Evolutionary conservation across 495 filamentous ascomycete genomes (phyloP).

Genomic region (Daldinia bambusicola): DNA sequence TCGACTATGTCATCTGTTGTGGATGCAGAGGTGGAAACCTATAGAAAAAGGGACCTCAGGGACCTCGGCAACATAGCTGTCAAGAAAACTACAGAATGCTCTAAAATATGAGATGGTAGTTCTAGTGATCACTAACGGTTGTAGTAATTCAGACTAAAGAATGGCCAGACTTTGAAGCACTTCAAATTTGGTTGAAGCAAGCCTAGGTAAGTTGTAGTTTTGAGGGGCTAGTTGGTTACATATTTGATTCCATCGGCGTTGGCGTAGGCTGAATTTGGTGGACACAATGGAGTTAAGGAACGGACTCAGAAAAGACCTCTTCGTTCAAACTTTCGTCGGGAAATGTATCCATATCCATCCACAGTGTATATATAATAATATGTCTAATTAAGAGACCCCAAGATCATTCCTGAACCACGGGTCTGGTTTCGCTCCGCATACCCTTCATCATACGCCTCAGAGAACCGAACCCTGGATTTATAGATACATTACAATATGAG

Average conservation of each 20-base stretch:
- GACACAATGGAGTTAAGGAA: not conserved
- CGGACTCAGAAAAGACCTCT: not conserved
- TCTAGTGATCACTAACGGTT: conserved; percentile 2
- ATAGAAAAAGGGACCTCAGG: not conserved
- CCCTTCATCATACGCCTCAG: not conserved
- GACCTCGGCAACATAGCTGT: conserved; percentile 6
- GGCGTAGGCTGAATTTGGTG: too few species aligned
- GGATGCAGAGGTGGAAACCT: conserved; percentile 2
- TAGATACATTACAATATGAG: not conserved
- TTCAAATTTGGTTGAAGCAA: conserved; percentile 25
- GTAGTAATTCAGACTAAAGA: conserved; percentile 5
- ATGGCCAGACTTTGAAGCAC: not conserved
- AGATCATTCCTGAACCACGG: not conserved
- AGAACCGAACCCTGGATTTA: not conserved
- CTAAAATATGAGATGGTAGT: not conserved
- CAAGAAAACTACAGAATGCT: not conserved
- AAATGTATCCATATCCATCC: not conserved
- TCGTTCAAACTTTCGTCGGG: not conserved
- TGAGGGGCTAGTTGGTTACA: not conserved
- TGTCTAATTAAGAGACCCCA: not conserved
- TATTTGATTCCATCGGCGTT: not conserved
- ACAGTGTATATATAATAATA: not conserved
- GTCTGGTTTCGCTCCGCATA: not conserved
- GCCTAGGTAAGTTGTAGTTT: conserved; percentile 3
- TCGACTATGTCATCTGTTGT: conserved; percentile 4